Base-by-base conservation (phyloP, 148 eudicot species). In the Pouteria glomerata region DNA sequence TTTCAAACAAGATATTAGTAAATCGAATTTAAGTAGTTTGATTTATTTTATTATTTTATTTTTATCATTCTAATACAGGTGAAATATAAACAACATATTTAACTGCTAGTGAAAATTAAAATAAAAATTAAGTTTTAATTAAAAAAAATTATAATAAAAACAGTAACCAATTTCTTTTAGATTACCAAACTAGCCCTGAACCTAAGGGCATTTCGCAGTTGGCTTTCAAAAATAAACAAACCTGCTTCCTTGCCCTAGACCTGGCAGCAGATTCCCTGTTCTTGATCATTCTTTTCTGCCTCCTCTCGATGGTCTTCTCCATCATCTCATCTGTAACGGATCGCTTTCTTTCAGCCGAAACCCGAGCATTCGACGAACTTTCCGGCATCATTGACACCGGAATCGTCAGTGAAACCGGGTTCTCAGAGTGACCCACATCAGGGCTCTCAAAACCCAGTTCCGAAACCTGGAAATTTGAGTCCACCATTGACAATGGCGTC, bases 201-300 rank as follows among this genome's bases (percentile, higher is more conserved):
- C n/a, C n/a, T n/a, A n/a, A 44, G 14, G 81, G 68, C 53, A 61
- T 73, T 23, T 78, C 77, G 12, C 12, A 14, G 12, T 44, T 6
- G 12, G 47, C 47, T 44, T 44, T n/a, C n/a, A n/a, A n/a, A n/a
- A n/a, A n/a, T n/a, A n/a, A n/a, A n/a, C 47, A 50, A 50, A 58
- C 82, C 77, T 82, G 85, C 70, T 82, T 82, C 59, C 76, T 75
- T 30, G 85, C 85, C 31, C 85, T 75, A 53, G 85, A 82, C 37
- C 85, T 81, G 62, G 85, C 85, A 52, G 85, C 85, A 21, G 85
- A 82, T 55, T 82, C 85, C 37, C 85, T 76, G 64, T 82, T 82
- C 76, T 79, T 82, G 56, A 82, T 82, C 85, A 82, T 82, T 67
- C 85, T 82, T 71, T 75, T 79, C 26, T 77, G 82, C 73, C 82